phyloP scores from a whole-genome alignment of 2,329 filamentous ascomycete species.

The Thelonectria rubi region DNA sequence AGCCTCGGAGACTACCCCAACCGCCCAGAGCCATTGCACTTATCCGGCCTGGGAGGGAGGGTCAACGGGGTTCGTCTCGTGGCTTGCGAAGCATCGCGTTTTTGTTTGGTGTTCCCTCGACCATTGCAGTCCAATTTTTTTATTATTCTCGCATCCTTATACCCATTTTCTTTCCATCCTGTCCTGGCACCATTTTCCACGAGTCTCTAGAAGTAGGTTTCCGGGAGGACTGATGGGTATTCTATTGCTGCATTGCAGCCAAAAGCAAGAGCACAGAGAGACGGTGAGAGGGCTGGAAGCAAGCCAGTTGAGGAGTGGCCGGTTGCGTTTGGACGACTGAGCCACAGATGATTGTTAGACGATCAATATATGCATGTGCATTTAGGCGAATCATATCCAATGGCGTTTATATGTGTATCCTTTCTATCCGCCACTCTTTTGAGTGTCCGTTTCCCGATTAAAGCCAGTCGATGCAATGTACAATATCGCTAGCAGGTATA shows the following conservation, averaged over 20 bases:
- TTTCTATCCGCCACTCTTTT: no score
- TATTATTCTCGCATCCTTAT: slow-evolving; percentile 27
- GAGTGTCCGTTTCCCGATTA: no score
- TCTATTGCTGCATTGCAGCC: background rate
- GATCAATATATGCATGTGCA: slow-evolving; percentile 25
- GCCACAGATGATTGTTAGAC: slow-evolving; percentile 24
- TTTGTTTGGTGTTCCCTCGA: slow-evolving; percentile 10
- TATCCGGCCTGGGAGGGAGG: slow-evolving; percentile 12
- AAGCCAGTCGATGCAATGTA: no score
- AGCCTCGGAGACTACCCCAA: slow-evolving; percentile 14
- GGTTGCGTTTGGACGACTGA: slow-evolving; percentile 3
- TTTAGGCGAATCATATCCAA: background rate
- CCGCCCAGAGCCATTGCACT: slow-evolving; percentile 38
- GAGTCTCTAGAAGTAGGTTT: slow-evolving; percentile 15
- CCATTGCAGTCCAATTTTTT: slow-evolving; percentile 3
- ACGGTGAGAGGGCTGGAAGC: slow-evolving; percentile 5
- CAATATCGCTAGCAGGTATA: background rate
- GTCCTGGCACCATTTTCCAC: slow-evolving; percentile 1
- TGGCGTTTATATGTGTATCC: no score
- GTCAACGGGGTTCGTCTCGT: slow-evolving; percentile 17
- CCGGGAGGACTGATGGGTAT: slow-evolving; percentile 11
- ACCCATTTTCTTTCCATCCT: slow-evolving; percentile 24
- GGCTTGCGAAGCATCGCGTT: slow-evolving; percentile 19
- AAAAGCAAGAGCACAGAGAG: slow-evolving; percentile 11
- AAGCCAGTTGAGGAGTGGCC: slow-evolving; percentile 20